These are phyloP conservation scores for Tricholoma flavovirens DNA, from an alignment of 768 basidiomycete species.

Conservation along the genomic window DNA sequence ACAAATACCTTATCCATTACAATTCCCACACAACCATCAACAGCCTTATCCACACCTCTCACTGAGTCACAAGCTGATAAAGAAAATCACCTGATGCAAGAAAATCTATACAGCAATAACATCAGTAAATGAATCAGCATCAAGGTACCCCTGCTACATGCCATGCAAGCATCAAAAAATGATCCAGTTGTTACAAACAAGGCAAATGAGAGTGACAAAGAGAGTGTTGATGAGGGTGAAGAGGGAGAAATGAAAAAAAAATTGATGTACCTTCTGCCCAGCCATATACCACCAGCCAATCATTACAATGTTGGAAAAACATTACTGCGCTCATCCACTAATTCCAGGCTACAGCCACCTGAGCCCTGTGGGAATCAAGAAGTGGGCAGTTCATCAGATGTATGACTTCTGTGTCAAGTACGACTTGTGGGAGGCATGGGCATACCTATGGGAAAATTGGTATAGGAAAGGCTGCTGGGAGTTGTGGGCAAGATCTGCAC, in stretches of 20 bases:
- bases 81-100: background rate
- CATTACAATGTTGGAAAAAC: background rate
- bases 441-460: background rate
- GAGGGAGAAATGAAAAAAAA: background rate
- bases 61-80: background rate
- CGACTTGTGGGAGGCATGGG: background rate
- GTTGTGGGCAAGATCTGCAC: slow-evolving; percentile 1
- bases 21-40: background rate
- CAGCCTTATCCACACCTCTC: background rate
- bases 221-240: background rate
- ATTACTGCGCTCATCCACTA: background rate
- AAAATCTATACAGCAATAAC: background rate
- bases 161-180: background rate
- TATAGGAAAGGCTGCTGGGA: background rate
- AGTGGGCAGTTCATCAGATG: background rate
- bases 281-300: slow-evolving; percentile 6
- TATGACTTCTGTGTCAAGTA: background rate
- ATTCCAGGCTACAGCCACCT: background rate
- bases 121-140: background rate
- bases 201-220: background rate
- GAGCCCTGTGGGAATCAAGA: background rate
- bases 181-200: background rate
- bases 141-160: background rate
- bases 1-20: background rate
- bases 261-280: slow-evolving; percentile 14